These are phyloP conservation scores for Cystobasidiaceae sp. DNA, from an alignment of 1,284 basidiomycete species.

Conservation along the genomic window DNA sequence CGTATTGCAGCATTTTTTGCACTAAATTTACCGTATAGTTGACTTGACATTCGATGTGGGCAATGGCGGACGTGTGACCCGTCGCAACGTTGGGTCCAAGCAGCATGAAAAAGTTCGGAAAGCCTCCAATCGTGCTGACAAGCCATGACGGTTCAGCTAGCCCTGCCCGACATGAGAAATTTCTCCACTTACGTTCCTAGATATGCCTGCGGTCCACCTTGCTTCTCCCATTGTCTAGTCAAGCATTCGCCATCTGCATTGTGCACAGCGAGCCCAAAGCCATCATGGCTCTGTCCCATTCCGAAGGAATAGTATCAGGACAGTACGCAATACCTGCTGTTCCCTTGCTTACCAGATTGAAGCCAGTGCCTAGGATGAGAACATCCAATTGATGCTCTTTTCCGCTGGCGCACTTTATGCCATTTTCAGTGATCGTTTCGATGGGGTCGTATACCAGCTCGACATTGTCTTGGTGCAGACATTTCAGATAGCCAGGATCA, in stretches of 20 bases:
- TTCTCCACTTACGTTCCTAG: slow-evolving; percentile 17
- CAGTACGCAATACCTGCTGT: too few relatives aligned
- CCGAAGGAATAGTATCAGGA: neutral
- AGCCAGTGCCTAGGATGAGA: slow-evolving; percentile 35
- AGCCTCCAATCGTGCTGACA: slow-evolving; percentile 28
- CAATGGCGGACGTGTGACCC: slow-evolving; percentile 32
- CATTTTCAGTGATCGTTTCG: slow-evolving; percentile 34
- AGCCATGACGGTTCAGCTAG: neutral
- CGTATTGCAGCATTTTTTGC: slow-evolving; percentile 23
- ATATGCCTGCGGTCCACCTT: slow-evolving; percentile 32
- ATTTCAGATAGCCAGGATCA: slow-evolving; percentile 32
- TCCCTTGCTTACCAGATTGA: slow-evolving; percentile 26
- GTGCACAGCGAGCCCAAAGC: slow-evolving; percentile 26
- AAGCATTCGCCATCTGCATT: slow-evolving; percentile 24
- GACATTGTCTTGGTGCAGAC: slow-evolving; percentile 30
- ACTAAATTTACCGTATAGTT: slow-evolving; percentile 32
- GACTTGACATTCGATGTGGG: slow-evolving; percentile 30
- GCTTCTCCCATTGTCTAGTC: slow-evolving; percentile 30
- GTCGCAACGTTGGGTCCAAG: slow-evolving; percentile 31
- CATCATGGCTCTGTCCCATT: slow-evolving; percentile 7
- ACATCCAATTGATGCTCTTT: slow-evolving; percentile 32
- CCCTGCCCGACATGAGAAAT: neutral
- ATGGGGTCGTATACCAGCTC: slow-evolving; percentile 30
- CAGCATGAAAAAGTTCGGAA: slow-evolving; percentile 23
- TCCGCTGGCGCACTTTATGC: slow-evolving; percentile 24